Percentiles rank a stretch among this genome's conserved stretches.
phyloP scores from a whole-genome alignment of 2,329 filamentous ascomycete genomes.

The Hyphodiscus sp. region DNA sequence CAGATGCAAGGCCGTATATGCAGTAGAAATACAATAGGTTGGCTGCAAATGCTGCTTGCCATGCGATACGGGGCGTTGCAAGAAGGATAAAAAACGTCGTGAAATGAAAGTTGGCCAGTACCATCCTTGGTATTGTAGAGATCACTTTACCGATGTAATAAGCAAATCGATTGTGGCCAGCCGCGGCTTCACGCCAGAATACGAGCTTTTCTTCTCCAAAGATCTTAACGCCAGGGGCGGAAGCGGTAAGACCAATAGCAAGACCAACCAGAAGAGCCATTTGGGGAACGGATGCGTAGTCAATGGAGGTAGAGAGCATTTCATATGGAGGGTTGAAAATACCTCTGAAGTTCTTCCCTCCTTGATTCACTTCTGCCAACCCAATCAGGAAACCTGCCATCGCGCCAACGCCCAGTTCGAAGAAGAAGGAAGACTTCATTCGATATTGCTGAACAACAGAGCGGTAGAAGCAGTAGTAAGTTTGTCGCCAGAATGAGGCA shows the following conservation, averaged over 20 bases:
- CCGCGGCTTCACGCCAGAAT: constrained; percentile 48
- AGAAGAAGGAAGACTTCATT: constrained; percentile 42
- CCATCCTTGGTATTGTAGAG: constrained; percentile 44
- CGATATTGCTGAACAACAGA: constrained; percentile 53
- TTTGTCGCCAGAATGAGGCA: constrained; percentile 42
- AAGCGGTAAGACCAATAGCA: constrained; percentile 48
- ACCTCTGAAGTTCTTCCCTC: constrained; percentile 48
- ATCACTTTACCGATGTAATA: constrained; percentile 52
- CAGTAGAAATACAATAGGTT: constrained; percentile 53
- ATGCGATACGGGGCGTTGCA: constrained; percentile 43
- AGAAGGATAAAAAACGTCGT: constrained; percentile 44
- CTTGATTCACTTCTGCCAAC: constrained; percentile 41
- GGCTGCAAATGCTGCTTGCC: constrained; percentile 39
- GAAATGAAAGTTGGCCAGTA: constrained; percentile 47
- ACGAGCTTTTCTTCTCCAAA: constrained; percentile 51
- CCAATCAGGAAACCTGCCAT: constrained; percentile 49
- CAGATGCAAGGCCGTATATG: constrained; percentile 49
- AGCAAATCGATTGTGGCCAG: constrained; percentile 48
- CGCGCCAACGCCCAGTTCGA: constrained; percentile 47
- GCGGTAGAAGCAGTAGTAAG: constrained; percentile 45
- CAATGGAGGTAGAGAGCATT: constrained; percentile 44
- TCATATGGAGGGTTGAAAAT: constrained; percentile 45
- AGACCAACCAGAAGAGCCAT: constrained; percentile 47
- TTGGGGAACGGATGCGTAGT: constrained; percentile 44
- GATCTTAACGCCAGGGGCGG: constrained; percentile 47